phyloP scores from a whole-genome alignment of 1,139 yeast species.

The Pichia sp. region DNA sequence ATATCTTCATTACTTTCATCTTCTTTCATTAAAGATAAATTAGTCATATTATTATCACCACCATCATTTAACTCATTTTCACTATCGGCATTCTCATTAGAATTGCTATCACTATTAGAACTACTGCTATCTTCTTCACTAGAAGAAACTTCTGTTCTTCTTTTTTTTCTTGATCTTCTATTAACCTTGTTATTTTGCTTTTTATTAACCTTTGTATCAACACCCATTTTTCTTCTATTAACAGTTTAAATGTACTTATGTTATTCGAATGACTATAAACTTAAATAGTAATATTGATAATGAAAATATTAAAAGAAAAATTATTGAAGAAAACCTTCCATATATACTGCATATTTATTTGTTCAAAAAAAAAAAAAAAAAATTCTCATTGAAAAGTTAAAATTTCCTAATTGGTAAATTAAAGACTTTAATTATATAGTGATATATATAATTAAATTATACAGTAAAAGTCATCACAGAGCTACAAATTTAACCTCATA shows the following conservation, averaged over 20 bases:
- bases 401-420: too few species aligned
- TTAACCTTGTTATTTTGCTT: conserved; percentile 1
- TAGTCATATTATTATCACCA: neutral
- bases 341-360: too few species aligned
- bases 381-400: too few species aligned
- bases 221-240: neutral
- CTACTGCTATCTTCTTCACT: conserved; percentile 18
- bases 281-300: too few species aligned
- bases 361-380: neutral
- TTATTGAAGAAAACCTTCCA: too few species aligned
- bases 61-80: neutral
- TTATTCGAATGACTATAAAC: too few species aligned
- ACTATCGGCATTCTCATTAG: conserved; percentile 13
- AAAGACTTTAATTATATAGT: too few species aligned
- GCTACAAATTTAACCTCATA: conserved; percentile 27
- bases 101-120: neutral
- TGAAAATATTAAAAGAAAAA: too few species aligned
- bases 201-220: neutral
- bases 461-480: conserved; percentile 11
- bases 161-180: conserved; percentile 60
- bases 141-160: conserved; percentile 60
- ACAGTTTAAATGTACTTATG: too few species aligned
- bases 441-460: too few species aligned
- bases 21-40: too few species aligned
- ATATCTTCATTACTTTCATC: conserved; percentile 18